These are phyloP conservation scores for Fusarium udum DNA, from an alignment of 2,329 filamentous ascomycete genomes.

Conservation along the genomic window DNA sequence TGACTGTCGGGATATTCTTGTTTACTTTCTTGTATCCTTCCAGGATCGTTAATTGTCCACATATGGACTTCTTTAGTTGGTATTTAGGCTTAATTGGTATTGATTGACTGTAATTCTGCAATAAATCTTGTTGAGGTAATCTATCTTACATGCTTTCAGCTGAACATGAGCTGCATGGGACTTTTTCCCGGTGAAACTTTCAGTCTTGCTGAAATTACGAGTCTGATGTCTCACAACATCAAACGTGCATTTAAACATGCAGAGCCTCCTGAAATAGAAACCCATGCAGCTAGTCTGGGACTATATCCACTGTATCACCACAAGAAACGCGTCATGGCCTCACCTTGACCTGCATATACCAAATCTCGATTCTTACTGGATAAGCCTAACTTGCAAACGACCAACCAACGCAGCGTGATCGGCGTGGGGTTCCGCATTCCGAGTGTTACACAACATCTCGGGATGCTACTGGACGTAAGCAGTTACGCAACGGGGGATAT, in stretches of 20 bases:
- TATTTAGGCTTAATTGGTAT: background rate
- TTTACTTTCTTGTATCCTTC: conserved; percentile 9
- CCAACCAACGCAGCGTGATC: background rate
- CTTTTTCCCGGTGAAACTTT: background rate
- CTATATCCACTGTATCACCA: background rate
- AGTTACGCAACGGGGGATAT: background rate
- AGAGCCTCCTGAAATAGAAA: background rate
- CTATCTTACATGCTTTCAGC: background rate
- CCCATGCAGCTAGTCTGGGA: background rate
- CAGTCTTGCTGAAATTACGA: background rate
- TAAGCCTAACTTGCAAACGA: background rate
- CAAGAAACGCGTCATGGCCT: background rate
- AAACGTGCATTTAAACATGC: background rate
- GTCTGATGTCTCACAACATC: background rate
- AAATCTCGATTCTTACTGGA: background rate
- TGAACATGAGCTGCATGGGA: background rate
- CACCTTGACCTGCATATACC: background rate
- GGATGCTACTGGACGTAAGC: background rate
- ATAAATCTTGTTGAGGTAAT: background rate
- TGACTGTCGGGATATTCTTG: background rate
- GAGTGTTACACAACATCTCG: conserved; percentile 19
- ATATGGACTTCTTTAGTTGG: background rate
- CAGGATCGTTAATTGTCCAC: background rate
- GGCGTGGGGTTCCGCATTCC: conserved; percentile 1
- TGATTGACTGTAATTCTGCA: background rate